These are phyloP conservation scores for Quercus lobata DNA, from an alignment of 331 rosid genomes.

Conservation along the genomic window DNA sequence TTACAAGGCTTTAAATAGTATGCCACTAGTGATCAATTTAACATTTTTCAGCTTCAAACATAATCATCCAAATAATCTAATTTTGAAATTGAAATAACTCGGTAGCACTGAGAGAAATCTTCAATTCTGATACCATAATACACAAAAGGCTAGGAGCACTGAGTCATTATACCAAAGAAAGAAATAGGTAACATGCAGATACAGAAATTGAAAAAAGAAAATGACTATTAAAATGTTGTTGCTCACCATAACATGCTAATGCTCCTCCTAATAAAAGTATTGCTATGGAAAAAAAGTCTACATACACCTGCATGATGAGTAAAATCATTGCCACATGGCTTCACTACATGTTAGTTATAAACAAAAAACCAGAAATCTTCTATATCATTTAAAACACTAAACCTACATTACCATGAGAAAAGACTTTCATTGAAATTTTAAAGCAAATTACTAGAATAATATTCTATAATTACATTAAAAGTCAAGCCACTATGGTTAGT, in stretches of 20 bases:
- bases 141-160: neutral
- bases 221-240: neutral
- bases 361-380: neutral
- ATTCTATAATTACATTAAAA: too few species aligned
- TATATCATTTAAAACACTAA: neutral
- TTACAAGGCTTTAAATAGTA: neutral
- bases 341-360: neutral
- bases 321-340: slow-evolving; percentile 19
- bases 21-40: neutral
- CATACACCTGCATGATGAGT: slow-evolving; percentile 69
- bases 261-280: slow-evolving; percentile 78
- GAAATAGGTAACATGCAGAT: neutral
- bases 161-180: neutral
- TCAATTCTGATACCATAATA: neutral
- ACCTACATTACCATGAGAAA: neutral
- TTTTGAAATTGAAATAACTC: neutral
- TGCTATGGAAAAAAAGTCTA: slow-evolving; percentile 57
- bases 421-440: neutral
- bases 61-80: neutral
- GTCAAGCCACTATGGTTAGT: neutral
- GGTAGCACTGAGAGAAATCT: neutral
- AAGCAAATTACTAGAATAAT: neutral
- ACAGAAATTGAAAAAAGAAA: neutral
- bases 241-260: slow-evolving; percentile 82
- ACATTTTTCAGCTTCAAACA: neutral